Evolutionary conservation across 2,329 filamentous ascomycete species (phyloP), one percentile per base, ranked within the genome.

Genomic region (Penicillium sp.): DNA sequence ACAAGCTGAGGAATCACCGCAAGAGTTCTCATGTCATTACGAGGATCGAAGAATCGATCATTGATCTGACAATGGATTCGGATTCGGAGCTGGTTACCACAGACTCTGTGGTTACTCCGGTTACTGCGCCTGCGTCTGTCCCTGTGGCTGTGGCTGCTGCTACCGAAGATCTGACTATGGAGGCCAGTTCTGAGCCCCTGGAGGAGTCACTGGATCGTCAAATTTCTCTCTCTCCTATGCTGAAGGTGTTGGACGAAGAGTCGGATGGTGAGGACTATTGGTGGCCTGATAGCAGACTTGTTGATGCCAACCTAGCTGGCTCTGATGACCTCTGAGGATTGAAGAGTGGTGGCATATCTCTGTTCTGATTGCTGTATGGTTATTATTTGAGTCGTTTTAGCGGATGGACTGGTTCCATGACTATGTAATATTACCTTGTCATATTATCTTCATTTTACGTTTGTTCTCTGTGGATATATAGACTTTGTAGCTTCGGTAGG

Each of bases 221-320:
- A 6, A 6, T 12, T 33, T 44, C 53, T 10, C 15, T 51, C 9
- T 37, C 28, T 17, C 42, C 56, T 5, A n/a, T 42, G 13, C 33
- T 37, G 15, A 57, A 57, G 55, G 44, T 37, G 9, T 30, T 60
- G 24, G 35, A 54, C n/a, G 60, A 60, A 19, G 55, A 57, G 15
- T 49, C 67, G 7, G 50, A 66, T 26, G 68, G 72, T 33, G 54
- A 79, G 22, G 76, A 79, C 54, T 70, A 73, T 58, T 79, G 77
- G 77, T 79, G 75, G 72, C 77, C 76, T 17, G 68, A 68, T n/a
- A 75, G 71, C 58, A 60, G 68, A 10, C 54, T 64, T 26, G 68
- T 78, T 10, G 70, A 78, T 56, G 68, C 76, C 0, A 77, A 78
- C 24, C 24, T 58, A 0, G 19, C 13, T 12, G 22, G 19, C 6